phyloP scores from a whole-genome alignment of 164 flowering plant genomes.

The Euptelea pleiosperma region DNA sequence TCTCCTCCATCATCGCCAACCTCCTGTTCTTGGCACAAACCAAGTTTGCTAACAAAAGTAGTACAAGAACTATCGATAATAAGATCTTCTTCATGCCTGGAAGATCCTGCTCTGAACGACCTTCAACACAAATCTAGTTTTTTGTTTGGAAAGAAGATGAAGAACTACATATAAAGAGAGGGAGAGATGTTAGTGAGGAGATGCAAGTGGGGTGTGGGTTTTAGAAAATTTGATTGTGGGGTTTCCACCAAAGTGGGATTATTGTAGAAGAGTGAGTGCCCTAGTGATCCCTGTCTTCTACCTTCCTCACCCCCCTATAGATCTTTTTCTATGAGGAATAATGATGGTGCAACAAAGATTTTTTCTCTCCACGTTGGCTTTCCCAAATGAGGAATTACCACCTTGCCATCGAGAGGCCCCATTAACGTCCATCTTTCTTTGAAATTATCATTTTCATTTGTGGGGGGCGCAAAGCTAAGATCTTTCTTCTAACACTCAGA shows the following conservation, averaged over 20 bases:
- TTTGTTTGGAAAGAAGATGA: not conserved
- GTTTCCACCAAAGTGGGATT: slow-evolving; percentile 12
- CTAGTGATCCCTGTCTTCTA: too few species aligned
- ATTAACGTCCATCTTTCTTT: too few species aligned
- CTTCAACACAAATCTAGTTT: not conserved
- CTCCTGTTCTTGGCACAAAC: slow-evolving; percentile 7
- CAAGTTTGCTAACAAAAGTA: not conserved
- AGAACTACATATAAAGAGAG: not conserved
- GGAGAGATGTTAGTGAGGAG: not conserved
- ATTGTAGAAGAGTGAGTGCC: too few species aligned
- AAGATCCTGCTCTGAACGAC: not conserved
- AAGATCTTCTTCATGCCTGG: not conserved
- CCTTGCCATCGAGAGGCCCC: too few species aligned
- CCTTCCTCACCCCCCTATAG: too few species aligned
- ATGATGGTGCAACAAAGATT: too few species aligned
- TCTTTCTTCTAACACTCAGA: too few species aligned
- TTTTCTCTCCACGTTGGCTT: too few species aligned
- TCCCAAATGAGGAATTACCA: too few species aligned
- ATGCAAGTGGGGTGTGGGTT: not conserved
- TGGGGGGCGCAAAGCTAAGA: too few species aligned
- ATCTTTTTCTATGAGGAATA: too few species aligned
- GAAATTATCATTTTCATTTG: too few species aligned
- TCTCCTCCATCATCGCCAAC: not conserved
- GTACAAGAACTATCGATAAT: not conserved
- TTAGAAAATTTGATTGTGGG: slow-evolving; percentile 6